Evolutionary conservation across 805 yeast species (phyloP), one percentile per base, ranked within the genome.

Genomic region (Lipomyces kockii): DNA sequence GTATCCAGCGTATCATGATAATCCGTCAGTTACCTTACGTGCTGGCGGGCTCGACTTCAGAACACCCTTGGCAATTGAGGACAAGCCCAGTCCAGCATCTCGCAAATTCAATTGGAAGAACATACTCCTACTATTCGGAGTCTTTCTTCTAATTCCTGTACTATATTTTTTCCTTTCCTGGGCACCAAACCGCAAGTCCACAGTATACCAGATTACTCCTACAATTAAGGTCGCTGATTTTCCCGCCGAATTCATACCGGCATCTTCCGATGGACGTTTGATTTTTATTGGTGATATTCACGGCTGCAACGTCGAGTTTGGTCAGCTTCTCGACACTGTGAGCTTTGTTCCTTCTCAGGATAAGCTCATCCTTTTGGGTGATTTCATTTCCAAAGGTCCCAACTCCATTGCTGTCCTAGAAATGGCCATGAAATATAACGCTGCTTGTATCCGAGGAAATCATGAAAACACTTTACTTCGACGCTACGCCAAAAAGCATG

Each of bases 281-380:
- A 82, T 94, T 3, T 75, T 92, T 58, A 82, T 93, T 32, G 98
- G 98, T 3, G 98, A 93, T 76, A 86, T 93, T 27, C 98, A 93
- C 78, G 98, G 97, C 1, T 87, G 88, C 72, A 86, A 82, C 73
- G 78, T 81, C 7, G 86, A 86, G 73, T 79, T 92, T 64, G 76
- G 76, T 65, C 78, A 81, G 60, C 80, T 94, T 53, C 78, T 93
- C 64, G 73, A 80, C 8, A 83, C 85, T 73, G 73, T 85, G 25
- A 77, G 82, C 12, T 85, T 82, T 73, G 81, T 86, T 65, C 76
- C 77, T 17, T 73, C 80, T 25, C 73, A 76, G 8, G 96, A 91
- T 75, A 84, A 84, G 56, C 81, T 92, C 14, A 78, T 93, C 1
- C 79, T 92, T 27, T 78, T 92, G 25, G 98, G 98, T 3, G 98